Evolutionary conservation across 192 early-diverging fungal species (phyloP), one percentile per base, ranked within the genome.

Genomic region (Coemansia sp.): DNA sequence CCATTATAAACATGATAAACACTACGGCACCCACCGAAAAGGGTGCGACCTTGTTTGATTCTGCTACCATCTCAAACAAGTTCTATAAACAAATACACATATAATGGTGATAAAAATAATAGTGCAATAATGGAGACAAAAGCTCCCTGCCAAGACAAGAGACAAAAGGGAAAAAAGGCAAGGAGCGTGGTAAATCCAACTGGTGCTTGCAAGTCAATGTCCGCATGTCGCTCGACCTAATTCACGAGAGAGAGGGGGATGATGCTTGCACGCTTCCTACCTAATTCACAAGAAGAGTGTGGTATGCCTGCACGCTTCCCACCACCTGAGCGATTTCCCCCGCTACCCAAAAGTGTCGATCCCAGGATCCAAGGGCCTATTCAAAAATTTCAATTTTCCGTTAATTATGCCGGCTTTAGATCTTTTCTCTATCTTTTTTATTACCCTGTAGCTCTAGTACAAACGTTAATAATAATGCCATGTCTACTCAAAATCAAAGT

Each of bases 401-500:
- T 0, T 50, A 20, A 19, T 50, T 50, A 6, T 7, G 9, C 19
- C 0, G 19, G 1, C 19, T 50, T 10, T 2, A 2, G 7, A 20
- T 22, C 8, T 13, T 11, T 42, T 9, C 46, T 9, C 17, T 20
- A 50, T 55, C 3, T 17, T 10, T 19, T 51, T 53, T 27, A 27
- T 27, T 27, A 53, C 13, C 24, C 10, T 53, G 20, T 29, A 31
- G 2, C 46, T 8, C 8, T 50, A 50, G n/a, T 20, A 29, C 53
- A 13, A 20, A 27, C 24, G 24, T 34, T 39, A 38, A 17, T 6
- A 10, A 50, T 44, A 12, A 88, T 88, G 92, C 92, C 92, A 34
- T 93, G 90, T 77, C 87, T 94, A 38, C 77, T 94, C 39, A 92
- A 92, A 77, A 87, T 94, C 53, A 85, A 86, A 44, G 86, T 94